Conservation (phyloP, 352 stramenopile species). For the Pythium utonaiense region DNA sequence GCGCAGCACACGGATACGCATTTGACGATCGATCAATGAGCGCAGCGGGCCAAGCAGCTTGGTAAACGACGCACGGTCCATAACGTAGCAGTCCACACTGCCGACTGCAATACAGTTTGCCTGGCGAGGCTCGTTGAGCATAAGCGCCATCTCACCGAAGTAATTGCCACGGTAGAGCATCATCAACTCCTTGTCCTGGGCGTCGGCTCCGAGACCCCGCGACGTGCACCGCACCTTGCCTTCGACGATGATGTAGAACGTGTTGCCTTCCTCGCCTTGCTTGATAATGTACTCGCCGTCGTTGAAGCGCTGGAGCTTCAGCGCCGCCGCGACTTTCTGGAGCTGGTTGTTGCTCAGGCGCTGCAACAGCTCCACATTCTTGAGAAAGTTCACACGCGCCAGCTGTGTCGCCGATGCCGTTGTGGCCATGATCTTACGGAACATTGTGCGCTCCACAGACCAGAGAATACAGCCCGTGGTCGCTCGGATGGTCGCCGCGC, state of each 20-base stretch:
- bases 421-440: slow-evolving; percentile 80
- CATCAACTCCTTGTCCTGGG: slow-evolving; percentile 74
- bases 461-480: slow-evolving; percentile 87
- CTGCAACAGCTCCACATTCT: slow-evolving; percentile 92
- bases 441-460: slow-evolving; percentile 90
- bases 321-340: slow-evolving; percentile 76
- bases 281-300: slow-evolving; percentile 92
- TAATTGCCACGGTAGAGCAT: slow-evolving; percentile 77
- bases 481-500: slow-evolving; percentile 91
- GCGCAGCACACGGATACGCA: slow-evolving; percentile 92
- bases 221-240: slow-evolving; percentile 87
- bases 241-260: slow-evolving; percentile 97
- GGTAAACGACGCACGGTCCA: slow-evolving; percentile 88
- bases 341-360: slow-evolving; percentile 87
- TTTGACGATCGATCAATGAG: slow-evolving; percentile 78
- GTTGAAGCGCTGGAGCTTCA: slow-evolving; percentile 84
- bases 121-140: slow-evolving; percentile 82
- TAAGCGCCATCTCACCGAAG: slow-evolving; percentile 87
- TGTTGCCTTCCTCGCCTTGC: slow-evolving; percentile 93
- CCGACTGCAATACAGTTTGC: slow-evolving; percentile 80
- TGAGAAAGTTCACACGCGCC: slow-evolving; percentile 87
- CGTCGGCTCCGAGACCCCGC: slow-evolving; percentile 34
- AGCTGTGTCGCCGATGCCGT: slow-evolving; percentile 72
- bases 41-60: slow-evolving; percentile 76
- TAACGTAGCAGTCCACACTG: slow-evolving; percentile 88